Evolutionary conservation across 1,284 basidiomycete species (phyloP).

Genomic region (Pseudozyma hubeiensis): DNA sequence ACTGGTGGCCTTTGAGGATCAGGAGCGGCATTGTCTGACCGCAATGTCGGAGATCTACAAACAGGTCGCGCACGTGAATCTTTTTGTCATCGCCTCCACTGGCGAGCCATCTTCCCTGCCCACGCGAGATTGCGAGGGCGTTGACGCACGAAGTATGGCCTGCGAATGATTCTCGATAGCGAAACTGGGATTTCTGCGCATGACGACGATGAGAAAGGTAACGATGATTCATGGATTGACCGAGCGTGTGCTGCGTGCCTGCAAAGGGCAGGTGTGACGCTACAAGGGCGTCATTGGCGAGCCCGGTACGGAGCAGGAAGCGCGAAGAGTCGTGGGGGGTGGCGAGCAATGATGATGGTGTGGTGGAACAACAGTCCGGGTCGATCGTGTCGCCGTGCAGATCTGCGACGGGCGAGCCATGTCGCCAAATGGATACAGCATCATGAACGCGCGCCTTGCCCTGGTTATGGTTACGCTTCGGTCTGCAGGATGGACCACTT

Average conservation of each 20-base stretch:
- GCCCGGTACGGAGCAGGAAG: conserved; percentile 6
- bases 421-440: no score
- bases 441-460: not conserved
- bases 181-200: conserved; percentile 8
- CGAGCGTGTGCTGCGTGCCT: conserved; percentile 1
- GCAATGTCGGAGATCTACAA: conserved; percentile 10
- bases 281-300: not conserved
- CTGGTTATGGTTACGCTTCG: not conserved
- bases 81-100: conserved; percentile 33
- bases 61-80: conserved; percentile 41
- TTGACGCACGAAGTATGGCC: conserved; percentile 42
- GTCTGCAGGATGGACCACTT: not conserved
- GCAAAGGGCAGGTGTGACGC: conserved; percentile 11
- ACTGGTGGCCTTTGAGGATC: conserved; percentile 34
- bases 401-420: no score
- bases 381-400: no score
- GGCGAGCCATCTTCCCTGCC: conserved; percentile 36
- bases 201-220: not conserved
- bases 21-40: conserved; percentile 11
- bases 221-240: conserved; percentile 9
- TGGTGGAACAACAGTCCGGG: not conserved
- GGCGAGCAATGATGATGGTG: not conserved
- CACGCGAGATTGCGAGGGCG: conserved; percentile 37
- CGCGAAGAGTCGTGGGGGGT: not conserved
- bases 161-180: not conserved